Conservation (phyloP, 192 early-diverging fungal genomes). For the Coemansia sp. region DNA sequence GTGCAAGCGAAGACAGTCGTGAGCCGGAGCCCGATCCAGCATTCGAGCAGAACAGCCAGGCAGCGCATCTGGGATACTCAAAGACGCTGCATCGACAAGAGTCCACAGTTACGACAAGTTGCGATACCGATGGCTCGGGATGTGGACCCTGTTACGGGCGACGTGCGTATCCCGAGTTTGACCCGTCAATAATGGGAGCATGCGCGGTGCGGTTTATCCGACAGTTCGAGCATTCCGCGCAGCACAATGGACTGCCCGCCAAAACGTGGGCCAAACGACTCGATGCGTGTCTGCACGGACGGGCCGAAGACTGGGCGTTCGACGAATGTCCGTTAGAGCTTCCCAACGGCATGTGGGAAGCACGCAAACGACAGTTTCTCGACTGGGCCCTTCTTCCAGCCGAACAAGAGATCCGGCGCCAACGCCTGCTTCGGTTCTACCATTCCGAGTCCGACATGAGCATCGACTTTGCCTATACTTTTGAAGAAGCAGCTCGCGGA, state of each 20-base stretch:
- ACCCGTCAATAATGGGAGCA: constrained; percentile 25
- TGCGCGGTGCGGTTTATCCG: constrained; percentile 44
- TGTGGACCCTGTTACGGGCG: constrained; percentile 29
- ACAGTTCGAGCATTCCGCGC: constrained; percentile 50
- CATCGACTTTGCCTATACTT: constrained; percentile 52
- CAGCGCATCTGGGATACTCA: neutral
- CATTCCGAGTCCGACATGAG: constrained; percentile 48
- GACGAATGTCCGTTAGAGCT: constrained; percentile 45
- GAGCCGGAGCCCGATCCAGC: neutral
- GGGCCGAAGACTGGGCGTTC: constrained; percentile 52
- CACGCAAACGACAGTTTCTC: constrained; percentile 44
- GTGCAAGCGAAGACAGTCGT: neutral
- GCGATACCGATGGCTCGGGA: neutral
- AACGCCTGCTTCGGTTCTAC: constrained; percentile 44
- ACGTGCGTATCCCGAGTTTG: constrained; percentile 43
- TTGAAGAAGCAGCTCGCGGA: constrained; percentile 43
- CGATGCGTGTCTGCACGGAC: constrained; percentile 44
- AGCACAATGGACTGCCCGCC: constrained; percentile 43
- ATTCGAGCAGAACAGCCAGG: neutral
- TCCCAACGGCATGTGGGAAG: constrained; percentile 33
- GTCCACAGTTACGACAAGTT: neutral
- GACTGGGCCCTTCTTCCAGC: constrained; percentile 52
- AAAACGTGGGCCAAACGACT: constrained; percentile 47
- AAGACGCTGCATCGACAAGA: neutral
- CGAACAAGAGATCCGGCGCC: constrained; percentile 49